phyloP scores from a whole-genome alignment of 1,284 basidiomycete genomes.

The Trichosporon sp. region DNA sequence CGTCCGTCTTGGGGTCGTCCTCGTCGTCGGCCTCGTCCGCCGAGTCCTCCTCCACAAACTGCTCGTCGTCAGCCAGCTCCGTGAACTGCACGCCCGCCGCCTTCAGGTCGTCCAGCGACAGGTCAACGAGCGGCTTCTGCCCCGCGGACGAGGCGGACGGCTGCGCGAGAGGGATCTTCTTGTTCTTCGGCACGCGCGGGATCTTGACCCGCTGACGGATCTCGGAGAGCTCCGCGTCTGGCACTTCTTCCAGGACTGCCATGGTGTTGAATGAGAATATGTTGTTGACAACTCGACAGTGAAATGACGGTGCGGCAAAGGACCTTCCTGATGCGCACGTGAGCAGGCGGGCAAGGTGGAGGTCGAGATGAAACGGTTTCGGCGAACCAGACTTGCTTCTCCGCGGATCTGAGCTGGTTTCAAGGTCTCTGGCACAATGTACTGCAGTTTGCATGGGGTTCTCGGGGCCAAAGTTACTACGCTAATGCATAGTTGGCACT shows the following conservation, averaged over 20 bases:
- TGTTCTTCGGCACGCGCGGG: not conserved
- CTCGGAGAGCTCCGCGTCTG: not conserved
- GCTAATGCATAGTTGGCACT: no score
- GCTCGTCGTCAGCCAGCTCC: conserved; percentile 1
- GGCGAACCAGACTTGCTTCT: conserved; percentile 40
- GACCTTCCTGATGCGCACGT: conserved; percentile 56
- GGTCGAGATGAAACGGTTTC: conserved; percentile 63
- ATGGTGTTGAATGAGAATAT: not conserved
- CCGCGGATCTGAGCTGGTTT: not conserved
- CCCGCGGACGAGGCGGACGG: not conserved
- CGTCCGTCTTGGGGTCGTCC: conserved; percentile 6
- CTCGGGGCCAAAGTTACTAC: no score
- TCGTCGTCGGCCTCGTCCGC: conserved; percentile 4
- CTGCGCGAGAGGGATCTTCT: not conserved
- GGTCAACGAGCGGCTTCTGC: conserved; percentile 18
- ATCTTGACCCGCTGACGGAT: not conserved
- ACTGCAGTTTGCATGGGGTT: no score
- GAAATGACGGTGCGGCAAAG: not conserved
- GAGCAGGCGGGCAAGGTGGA: not conserved
- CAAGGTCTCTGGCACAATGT: not conserved
- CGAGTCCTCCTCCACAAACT: conserved; percentile 2
- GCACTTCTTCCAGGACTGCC: not conserved
- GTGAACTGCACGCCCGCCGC: conserved; percentile 21
- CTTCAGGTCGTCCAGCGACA: conserved; percentile 15
- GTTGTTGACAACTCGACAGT: not conserved